phyloP scores from a whole-genome alignment of 768 basidiomycete genomes.

The Pleurotus giganteus region DNA sequence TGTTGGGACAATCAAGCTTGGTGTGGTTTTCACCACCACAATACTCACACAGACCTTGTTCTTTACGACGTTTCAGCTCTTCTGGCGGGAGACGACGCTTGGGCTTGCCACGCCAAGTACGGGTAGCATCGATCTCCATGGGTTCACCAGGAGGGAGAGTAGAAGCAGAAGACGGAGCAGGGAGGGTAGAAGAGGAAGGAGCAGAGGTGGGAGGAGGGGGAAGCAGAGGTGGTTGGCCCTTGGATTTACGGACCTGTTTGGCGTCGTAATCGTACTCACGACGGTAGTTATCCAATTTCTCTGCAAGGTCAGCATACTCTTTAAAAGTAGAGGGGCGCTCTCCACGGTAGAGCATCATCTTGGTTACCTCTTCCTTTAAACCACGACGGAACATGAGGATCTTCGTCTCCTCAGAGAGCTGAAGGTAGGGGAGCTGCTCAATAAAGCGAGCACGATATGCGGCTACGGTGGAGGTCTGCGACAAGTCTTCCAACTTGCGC shows the following conservation, averaged over 20 bases:
- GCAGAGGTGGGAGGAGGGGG: not conserved
- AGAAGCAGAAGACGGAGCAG: conserved; percentile 11
- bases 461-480: conserved; percentile 27
- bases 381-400: conserved; percentile 28
- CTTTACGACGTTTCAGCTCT: conserved; percentile 21
- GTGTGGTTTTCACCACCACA: conserved; percentile 22
- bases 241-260: conserved; percentile 9
- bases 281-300: conserved; percentile 25
- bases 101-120: conserved; percentile 13
- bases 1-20: conserved; percentile 21
- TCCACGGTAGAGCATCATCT: conserved; percentile 16
- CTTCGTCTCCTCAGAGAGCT: conserved; percentile 28
- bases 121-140: conserved; percentile 30
- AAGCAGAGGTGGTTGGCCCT: conserved; percentile 4
- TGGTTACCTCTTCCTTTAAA: conserved; percentile 26
- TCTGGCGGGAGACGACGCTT: conserved; percentile 22
- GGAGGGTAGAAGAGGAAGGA: conserved; percentile 3
- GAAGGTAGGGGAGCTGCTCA: conserved; percentile 23
- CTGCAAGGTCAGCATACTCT: conserved; percentile 16
- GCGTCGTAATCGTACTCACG: conserved; percentile 19
- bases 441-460: conserved; percentile 25
- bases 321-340: conserved; percentile 18
- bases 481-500: conserved; percentile 24
- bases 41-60: conserved; percentile 31
- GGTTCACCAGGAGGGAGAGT: conserved; percentile 18